Evolutionary conservation across 2,329 filamentous ascomycete genomes (phyloP).

Genomic region (Pseudogymnoascus sp.): DNA sequence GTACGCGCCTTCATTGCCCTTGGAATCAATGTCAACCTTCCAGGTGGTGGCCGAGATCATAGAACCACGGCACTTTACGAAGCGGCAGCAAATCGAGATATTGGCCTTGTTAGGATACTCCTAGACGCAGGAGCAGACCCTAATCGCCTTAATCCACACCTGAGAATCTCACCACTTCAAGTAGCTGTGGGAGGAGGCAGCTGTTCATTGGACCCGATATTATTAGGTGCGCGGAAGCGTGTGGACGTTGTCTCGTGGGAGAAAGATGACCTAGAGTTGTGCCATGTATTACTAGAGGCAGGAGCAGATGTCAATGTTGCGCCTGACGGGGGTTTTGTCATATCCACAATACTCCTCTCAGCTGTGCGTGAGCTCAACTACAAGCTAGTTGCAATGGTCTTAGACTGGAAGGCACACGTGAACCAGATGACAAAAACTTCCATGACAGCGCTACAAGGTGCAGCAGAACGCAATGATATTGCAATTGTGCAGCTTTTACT

Average conservation of each 20-base stretch:
- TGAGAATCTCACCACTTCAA: conserved; percentile 15
- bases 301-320: conserved; percentile 13
- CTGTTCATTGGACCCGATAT: too few relatives aligned
- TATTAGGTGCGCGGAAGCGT: too few relatives aligned
- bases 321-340: neutral
- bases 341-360: conserved; percentile 11
- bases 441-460: conserved; percentile 15
- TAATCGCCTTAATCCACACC: conserved; percentile 2
- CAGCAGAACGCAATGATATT: conserved; percentile 10
- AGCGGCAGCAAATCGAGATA: neutral
- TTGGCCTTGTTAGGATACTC: conserved; percentile 13
- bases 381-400: conserved; percentile 13
- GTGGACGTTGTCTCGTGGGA: neutral
- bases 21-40: conserved; percentile 16
- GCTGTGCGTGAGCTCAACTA: conserved; percentile 12
- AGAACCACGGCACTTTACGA: conserved; percentile 15
- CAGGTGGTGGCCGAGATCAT: neutral
- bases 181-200: conserved; percentile 7
- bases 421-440: conserved; percentile 11
- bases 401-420: conserved; percentile 12
- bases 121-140: conserved; percentile 14
- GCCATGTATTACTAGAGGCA: conserved; percentile 15
- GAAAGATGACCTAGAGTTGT: conserved; percentile 13
- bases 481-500: conserved; percentile 36
- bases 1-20: conserved; percentile 14